Conservation (phyloP, 2,329 filamentous ascomycete genomes). For the Microdochium bolleyi region DNA sequence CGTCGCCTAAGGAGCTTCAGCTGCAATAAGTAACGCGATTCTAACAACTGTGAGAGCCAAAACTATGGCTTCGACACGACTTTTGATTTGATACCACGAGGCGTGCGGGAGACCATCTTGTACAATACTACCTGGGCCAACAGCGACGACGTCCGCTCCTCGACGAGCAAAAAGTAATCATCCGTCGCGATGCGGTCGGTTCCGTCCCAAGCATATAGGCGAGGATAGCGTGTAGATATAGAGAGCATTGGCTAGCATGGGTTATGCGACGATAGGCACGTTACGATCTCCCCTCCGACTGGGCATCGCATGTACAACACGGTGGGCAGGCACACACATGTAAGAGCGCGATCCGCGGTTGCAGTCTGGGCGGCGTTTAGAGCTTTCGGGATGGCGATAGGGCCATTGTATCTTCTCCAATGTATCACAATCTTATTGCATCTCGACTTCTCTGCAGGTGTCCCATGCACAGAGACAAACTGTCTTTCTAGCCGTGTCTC, state of each 20-base stretch:
- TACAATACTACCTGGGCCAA: constrained; percentile 1
- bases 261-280: constrained; percentile 20
- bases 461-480: too few relatives aligned
- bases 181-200: neutral
- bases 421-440: constrained; percentile 7
- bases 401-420: constrained; percentile 15
- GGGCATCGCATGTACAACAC: constrained; percentile 40
- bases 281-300: constrained; percentile 44
- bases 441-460: neutral
- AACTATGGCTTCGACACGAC: neutral
- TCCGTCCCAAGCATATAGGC: neutral
- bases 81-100: neutral
- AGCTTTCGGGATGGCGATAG: constrained; percentile 12
- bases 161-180: neutral
- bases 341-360: constrained; percentile 26
- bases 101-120: constrained; percentile 1
- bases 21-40: constrained; percentile 7
- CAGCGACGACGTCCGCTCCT: constrained; percentile 2
- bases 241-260: neutral
- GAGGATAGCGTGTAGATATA: neutral
- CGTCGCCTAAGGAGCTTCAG: constrained; percentile 10
- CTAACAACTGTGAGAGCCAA: neutral
- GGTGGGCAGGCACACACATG: constrained; percentile 36
- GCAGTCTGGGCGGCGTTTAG: constrained; percentile 23
- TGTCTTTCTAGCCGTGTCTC: too few relatives aligned